phyloP scores from a whole-genome alignment of 139 green algal genomes.

The Volvox africanus region DNA sequence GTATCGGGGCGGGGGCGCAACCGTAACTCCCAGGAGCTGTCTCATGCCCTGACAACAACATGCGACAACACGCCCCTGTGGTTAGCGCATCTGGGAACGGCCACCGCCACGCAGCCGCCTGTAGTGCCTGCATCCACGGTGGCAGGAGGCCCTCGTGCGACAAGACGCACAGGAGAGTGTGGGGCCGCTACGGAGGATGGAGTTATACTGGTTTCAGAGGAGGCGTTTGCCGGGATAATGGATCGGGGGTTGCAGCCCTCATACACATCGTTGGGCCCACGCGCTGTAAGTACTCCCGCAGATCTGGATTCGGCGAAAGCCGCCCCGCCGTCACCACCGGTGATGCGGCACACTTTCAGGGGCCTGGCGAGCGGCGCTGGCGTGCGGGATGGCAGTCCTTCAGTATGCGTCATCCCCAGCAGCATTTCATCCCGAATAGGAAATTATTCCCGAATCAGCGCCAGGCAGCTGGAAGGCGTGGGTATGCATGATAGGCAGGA shows the following conservation, averaged over 20 bases:
- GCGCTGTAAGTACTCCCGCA: not conserved
- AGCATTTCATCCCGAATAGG: not conserved
- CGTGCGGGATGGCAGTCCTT: not conserved
- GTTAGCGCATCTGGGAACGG: not conserved
- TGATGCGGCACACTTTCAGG: not conserved
- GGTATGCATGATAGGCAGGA: not conserved
- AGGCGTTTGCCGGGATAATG: not conserved
- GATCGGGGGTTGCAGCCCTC: not conserved
- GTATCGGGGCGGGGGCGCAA: not conserved
- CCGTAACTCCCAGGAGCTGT: not conserved
- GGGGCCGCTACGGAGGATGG: not conserved
- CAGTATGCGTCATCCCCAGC: not conserved
- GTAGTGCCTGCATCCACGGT: not conserved
- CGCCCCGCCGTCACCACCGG: not conserved
- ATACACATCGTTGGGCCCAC: not conserved
- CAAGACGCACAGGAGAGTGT: too few relatives aligned
- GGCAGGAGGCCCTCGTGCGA: too few relatives aligned
- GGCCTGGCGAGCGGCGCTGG: not conserved
- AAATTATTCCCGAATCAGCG: not conserved
- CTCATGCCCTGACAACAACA: constrained; percentile 12
- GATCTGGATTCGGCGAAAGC: not conserved
- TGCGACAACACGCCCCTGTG: constrained; percentile 4
- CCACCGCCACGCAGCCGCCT: not conserved
- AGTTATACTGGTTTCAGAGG: not conserved
- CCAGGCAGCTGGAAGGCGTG: not conserved